These are phyloP conservation scores for Cytospora piceicola DNA, from an alignment of 2,329 filamentous ascomycete species.

Conservation along the genomic window DNA sequence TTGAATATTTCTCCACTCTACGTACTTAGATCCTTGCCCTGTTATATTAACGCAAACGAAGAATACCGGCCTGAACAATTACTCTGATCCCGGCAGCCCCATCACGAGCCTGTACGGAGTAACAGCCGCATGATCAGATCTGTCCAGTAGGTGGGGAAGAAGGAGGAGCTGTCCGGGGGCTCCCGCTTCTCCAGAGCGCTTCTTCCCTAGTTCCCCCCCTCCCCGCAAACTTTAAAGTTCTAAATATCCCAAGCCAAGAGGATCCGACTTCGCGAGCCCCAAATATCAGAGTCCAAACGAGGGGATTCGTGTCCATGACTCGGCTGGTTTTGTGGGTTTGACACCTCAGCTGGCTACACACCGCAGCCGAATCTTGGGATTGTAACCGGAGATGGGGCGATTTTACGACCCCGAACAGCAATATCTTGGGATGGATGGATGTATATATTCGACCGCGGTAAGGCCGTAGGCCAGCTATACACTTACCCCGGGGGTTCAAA, in stretches of 20 bases:
- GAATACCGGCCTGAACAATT: not conserved
- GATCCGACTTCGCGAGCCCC: not conserved
- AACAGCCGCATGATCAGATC: not conserved
- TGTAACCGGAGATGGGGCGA: slow-evolving; percentile 3
- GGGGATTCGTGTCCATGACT: slow-evolving; percentile 2
- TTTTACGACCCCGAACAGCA: not conserved
- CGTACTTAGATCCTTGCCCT: not conserved
- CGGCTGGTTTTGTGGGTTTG: slow-evolving; percentile 7
- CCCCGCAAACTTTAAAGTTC: too few relatives aligned
- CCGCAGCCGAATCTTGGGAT: not conserved
- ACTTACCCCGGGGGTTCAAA: too few relatives aligned
- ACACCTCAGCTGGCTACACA: slow-evolving; percentile 8
- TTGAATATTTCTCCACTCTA: too few relatives aligned
- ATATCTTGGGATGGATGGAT: too few relatives aligned
- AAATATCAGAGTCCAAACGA: slow-evolving; percentile 1
- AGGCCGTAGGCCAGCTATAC: too few relatives aligned
- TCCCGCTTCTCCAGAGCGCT: slow-evolving; percentile 12
- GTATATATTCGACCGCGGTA: too few relatives aligned
- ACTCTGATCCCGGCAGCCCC: not conserved
- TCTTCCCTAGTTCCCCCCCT: too few relatives aligned
- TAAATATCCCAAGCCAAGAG: too few relatives aligned
- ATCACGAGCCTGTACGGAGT: not conserved
- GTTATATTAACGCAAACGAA: not conserved
- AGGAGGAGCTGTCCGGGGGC: not conserved
- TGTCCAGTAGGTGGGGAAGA: not conserved